Percentiles rank a stretch among this genome's conserved stretches.
phyloP scores from a whole-genome alignment of 805 yeast species.

The Candida silvatica region DNA sequence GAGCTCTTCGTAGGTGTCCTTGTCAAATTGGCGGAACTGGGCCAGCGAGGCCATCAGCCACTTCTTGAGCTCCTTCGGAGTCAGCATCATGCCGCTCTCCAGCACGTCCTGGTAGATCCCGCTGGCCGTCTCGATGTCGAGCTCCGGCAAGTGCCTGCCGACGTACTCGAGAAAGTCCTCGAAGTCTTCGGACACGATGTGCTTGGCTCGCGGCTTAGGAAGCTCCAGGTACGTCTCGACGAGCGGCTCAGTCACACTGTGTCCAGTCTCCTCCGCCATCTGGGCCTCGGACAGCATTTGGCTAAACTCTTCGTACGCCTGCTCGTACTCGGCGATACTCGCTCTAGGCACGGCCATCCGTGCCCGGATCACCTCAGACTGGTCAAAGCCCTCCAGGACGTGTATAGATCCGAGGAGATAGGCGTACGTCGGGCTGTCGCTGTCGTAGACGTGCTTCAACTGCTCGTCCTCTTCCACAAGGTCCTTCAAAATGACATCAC shows the following conservation, averaged over 20 bases:
- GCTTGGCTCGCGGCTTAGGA: conserved; percentile 13
- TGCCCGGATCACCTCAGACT: conserved; percentile 7
- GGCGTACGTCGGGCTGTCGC: conserved; percentile 10
- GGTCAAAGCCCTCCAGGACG: conserved; percentile 9
- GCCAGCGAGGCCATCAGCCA: conserved; percentile 9
- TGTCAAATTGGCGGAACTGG: conserved; percentile 6
- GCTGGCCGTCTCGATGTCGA: conserved; percentile 7
- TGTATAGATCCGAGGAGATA: conserved; percentile 13
- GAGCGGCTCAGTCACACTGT: neutral
- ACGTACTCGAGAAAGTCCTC: conserved; percentile 13
- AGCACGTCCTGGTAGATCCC: conserved; percentile 14
- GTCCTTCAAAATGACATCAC: conserved; percentile 11
- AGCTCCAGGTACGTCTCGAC: conserved; percentile 10
- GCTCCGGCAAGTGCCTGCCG: conserved; percentile 6
- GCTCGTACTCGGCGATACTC: conserved; percentile 4
- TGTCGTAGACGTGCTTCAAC: conserved; percentile 8
- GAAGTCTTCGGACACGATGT: conserved; percentile 11
- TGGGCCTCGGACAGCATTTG: conserved; percentile 4
- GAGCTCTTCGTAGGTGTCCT: conserved; percentile 7
- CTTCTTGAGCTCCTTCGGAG: conserved; percentile 11
- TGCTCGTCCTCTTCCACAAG: conserved; percentile 9
- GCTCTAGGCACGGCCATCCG: conserved; percentile 7
- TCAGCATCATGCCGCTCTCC: conserved; percentile 11
- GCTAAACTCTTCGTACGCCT: conserved; percentile 8
- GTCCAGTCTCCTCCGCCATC: conserved; percentile 1